phyloP scores from a whole-genome alignment of 2,329 filamentous ascomycete genomes.

The Epichloe typhina region DNA sequence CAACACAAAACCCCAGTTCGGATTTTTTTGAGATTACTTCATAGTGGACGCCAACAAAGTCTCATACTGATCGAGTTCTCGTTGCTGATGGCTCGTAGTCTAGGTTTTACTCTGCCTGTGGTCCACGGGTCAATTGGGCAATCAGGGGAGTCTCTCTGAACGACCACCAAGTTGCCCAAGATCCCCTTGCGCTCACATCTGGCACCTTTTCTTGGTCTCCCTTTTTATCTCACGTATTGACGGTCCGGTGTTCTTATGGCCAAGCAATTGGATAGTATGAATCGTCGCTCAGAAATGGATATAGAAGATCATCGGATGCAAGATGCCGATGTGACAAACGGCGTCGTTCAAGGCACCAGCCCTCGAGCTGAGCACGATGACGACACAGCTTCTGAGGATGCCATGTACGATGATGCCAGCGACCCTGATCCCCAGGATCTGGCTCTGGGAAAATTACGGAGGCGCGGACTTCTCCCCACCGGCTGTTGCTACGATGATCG shows the following conservation, averaged over 20 bases:
- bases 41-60: not conserved
- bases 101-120: not conserved
- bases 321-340: slow-evolving; percentile 23
- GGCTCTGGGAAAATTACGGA: slow-evolving; percentile 24
- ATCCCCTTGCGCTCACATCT: not conserved
- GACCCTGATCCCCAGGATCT: slow-evolving; percentile 24
- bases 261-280: slow-evolving; percentile 3
- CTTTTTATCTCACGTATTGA: not conserved
- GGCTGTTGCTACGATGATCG: slow-evolving; percentile 83
- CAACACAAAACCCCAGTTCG: too few species aligned
- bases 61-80: not conserved
- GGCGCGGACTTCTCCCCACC: slow-evolving; percentile 46
- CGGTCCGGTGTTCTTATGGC: not conserved
- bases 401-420: slow-evolving; percentile 21
- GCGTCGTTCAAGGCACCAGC: slow-evolving; percentile 8
- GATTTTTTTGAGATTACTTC: not conserved
- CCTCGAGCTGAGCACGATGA: slow-evolving; percentile 16
- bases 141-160: not conserved
- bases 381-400: slow-evolving; percentile 21
- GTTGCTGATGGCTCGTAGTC: not conserved
- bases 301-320: slow-evolving; percentile 30
- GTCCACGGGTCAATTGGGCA: not conserved
- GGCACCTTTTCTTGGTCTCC: not conserved
- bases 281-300: slow-evolving; percentile 23
- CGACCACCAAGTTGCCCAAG: not conserved